These are phyloP conservation scores for Dryas alaskensis DNA, from an alignment of 306 rosid species.

Conservation along the genomic window DNA sequence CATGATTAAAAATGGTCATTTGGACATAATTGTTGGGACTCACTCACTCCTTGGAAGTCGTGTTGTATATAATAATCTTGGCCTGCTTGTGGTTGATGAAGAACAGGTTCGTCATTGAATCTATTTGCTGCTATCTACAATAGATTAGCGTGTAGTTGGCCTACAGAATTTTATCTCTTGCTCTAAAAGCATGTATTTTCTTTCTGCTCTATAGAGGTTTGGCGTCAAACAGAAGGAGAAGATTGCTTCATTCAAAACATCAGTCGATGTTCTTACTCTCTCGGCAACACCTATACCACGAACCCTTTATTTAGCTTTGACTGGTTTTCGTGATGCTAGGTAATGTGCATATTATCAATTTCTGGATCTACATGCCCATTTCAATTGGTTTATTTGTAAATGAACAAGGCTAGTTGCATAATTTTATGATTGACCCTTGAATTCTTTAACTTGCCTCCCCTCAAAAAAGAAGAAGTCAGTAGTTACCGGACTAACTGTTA, in stretches of 20 bases:
- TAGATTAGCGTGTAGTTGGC: conserved; percentile 23
- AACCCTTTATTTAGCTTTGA: conserved; percentile 92
- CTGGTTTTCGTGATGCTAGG: conserved; percentile 98
- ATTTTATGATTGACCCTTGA: neutral
- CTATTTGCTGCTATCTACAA: conserved; percentile 24
- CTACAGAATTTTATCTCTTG: conserved; percentile 7
- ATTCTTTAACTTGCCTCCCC: no score
- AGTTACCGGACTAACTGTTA: neutral
- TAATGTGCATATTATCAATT: conserved; percentile 28
- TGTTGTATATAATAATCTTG: conserved; percentile 81
- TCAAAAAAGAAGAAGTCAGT: neutral
- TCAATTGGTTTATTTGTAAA: conserved; percentile 14
- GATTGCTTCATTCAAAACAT: conserved; percentile 91
- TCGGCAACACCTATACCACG: conserved; percentile 98
- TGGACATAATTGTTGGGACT: conserved; percentile 87
- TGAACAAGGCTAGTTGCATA: neutral
- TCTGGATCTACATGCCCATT: neutral
- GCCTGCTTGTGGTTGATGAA: conserved; percentile 93
- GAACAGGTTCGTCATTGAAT: conserved; percentile 64
- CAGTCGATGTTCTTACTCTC: conserved; percentile 86
- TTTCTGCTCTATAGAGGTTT: conserved; percentile 62
- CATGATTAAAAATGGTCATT: conserved; percentile 72
- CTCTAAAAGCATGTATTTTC: conserved; percentile 24
- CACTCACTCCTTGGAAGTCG: conserved; percentile 95
- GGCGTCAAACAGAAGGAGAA: conserved; percentile 98